These are phyloP conservation scores for Sclerotinia glacialis DNA, from an alignment of 2,329 filamentous ascomycete genomes.

Conservation along the genomic window DNA sequence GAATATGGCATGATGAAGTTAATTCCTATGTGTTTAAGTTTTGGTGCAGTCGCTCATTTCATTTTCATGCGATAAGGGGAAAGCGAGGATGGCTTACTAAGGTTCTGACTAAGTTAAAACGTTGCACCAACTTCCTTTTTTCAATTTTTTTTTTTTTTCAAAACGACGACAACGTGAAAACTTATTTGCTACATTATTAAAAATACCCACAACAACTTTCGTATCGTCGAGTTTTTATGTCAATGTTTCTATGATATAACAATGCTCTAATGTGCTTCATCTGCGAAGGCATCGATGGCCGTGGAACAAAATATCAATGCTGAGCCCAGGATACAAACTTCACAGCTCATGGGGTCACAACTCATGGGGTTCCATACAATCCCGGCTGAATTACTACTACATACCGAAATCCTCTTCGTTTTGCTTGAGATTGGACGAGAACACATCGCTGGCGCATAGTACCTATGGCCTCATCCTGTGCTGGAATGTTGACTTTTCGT, in stretches of 20 bases:
- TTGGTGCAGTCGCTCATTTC: not conserved
- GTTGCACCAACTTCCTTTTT: not conserved
- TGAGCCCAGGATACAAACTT: no score
- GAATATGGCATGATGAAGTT: conserved; percentile 1
- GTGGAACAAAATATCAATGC: no score
- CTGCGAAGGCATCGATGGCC: not conserved
- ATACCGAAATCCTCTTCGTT: not conserved
- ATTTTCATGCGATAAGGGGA: not conserved
- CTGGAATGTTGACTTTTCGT: not conserved
- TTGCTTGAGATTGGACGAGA: not conserved
- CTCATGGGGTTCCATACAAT: no score
- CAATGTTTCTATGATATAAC: not conserved
- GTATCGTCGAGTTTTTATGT: not conserved
- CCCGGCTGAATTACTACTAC: not conserved
- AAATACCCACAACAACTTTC: not conserved
- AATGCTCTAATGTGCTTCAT: not conserved
- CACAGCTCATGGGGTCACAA: no score
- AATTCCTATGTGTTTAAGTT: not conserved
- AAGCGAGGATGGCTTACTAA: not conserved
- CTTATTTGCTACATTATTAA: not conserved
- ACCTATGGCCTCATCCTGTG: not conserved
- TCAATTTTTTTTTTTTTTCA: not conserved
- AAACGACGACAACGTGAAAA: not conserved
- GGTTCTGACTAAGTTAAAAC: not conserved
- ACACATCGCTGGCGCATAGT: not conserved